Evolutionary conservation across 2,329 filamentous ascomycete genomes (phyloP), one percentile per base, ranked within the genome.

Genomic region (Mollisia scopiformis): DNA sequence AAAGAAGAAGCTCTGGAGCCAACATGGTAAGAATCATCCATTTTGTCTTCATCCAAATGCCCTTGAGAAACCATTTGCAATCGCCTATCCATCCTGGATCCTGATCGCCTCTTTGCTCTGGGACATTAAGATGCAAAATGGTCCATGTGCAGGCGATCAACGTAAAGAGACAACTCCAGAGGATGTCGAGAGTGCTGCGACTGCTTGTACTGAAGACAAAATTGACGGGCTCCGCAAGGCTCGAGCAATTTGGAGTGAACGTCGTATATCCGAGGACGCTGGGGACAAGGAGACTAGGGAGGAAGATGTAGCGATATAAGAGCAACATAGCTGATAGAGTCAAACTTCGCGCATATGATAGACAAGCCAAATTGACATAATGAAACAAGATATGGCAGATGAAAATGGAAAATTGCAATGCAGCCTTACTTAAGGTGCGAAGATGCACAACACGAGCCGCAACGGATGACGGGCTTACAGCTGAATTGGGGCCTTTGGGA

Each of bases 41-140:
- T 28, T 54, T 55, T 23, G 19, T 28, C n/a, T 41, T 53, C 6
- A 39, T 50, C 30, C 37, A 52, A n/a, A 46, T 19, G 14, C 31
- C 27, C 19, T 57, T 55, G 1, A 53, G 27, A 25, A 7, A 23
- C 62, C 56, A 59, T 28, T 47, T 54, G 8, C 47, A 14, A 30
- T 61, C 37, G 19, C 37, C 46, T 31, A 10, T 28, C 46, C 21
- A 55, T 6, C 46, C 41, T 28, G 13, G 14, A 28, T 55, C 27
- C 4, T 43, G 39, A 23, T 35, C 35, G 6, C 43, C 46, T n/a
- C 56, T 31, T 50, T 60, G 62, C 33, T 62, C 23, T 13, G 66
- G 68, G n/a, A 69, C 53, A 54, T 65, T 64, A 30, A 68, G 65
- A 51, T 67, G 68, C n/a, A 62, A 57, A 16, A 66, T 51, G 19